Base-by-base conservation (phyloP, 2,329 filamentous ascomycete species). In the Cordyceps tenuipes region DNA sequence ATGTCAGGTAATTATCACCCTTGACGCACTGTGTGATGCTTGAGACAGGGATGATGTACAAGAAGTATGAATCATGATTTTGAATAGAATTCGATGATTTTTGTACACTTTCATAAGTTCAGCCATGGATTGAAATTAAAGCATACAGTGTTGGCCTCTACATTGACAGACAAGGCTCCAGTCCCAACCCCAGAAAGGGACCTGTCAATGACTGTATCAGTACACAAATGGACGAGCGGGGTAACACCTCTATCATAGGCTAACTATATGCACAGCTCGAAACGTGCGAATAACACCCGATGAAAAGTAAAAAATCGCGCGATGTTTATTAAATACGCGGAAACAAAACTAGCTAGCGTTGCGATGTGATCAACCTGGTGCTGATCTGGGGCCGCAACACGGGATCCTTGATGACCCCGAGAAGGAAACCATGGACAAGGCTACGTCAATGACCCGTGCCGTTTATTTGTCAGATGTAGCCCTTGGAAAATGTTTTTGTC, bases 361-460 rank as follows among this genome's bases (percentile, higher is more conserved):
- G 19, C 39, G 47, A 48, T 46, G 46, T 46, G 53, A 55, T 55
- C 41, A 41, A 46, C 53, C 15, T 29, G 19, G 17, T 21, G 39
- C 13, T 34, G 53, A 44, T 55, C 53, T 55, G 51, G 50, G 19
- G 50, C 50, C 31, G 10, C 50, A 13, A 13, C n/a, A 26, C 54
- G 54, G 54, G n/a, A 23, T 57, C 43, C 44, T 57, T 8, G 43
- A 47, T 36, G 19, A 57, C 54, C 19, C 54, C 54, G 54, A 57
- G 54, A 46, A 17, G 23, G 34, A 43, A 8, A 29, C 6, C 17
- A 39, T 23, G 39, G 34, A 8, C 15, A 21, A 43, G 21, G 15
- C 31, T 54, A 44, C 39, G 39, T 55, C 52, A 44, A 34, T 46
- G 26, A 55, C 31, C 48, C 26, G 36, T 41, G 50, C 21, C 50